Evolutionary conservation across 129 eudicot genomes (phyloP), one percentile per base, ranked within the genome.

Genomic region (Flaveria sonorensis): DNA sequence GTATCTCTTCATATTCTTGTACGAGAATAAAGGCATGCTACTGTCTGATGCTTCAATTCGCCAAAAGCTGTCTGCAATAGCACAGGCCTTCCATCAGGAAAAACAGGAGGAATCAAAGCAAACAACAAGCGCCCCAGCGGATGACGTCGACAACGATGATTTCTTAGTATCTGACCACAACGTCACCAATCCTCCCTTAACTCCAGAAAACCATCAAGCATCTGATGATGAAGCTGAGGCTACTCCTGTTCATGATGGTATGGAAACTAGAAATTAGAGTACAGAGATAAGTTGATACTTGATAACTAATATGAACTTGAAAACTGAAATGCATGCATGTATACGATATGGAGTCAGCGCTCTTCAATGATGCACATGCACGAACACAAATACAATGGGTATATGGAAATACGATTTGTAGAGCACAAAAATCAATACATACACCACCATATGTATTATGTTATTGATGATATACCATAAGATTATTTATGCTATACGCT

Each of bases 1-100:
- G 16, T 86, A 16, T 78, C 19, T 82, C 4, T 67, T 71, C 56
- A 19, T 7, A 28, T 88, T 88, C 85, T 28, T 88, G 23, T 70
- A 79, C 13, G 88, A 88, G 71, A 85, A 89, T 71, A 70, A 76
- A 53, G 55, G 43, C 8, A 71, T 82, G 16, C 59, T 88, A 70
- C 52, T 26, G 30, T 79, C 86, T 0, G 64, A 79, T 20, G 80
- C 42, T 28, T 51, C 90, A 51, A 39, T 77, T 59, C 14, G 62
- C 78, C 55, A 77, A 11, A 89, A 80, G 80, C 74, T 83, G 21
- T 18, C 59, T 6, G 77, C 52, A 4, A 73, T 89, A 16, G 73
- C 77, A 45, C 82, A 68, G 60, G 36, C n/a, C 30, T 86, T 84
- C 24, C 74, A 81, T 10, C 61, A 65, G 52, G 86, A 81, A 75